These are phyloP conservation scores for Takashimella koratensis DNA, from an alignment of 1,284 basidiomycete genomes.

Conservation along the genomic window DNA sequence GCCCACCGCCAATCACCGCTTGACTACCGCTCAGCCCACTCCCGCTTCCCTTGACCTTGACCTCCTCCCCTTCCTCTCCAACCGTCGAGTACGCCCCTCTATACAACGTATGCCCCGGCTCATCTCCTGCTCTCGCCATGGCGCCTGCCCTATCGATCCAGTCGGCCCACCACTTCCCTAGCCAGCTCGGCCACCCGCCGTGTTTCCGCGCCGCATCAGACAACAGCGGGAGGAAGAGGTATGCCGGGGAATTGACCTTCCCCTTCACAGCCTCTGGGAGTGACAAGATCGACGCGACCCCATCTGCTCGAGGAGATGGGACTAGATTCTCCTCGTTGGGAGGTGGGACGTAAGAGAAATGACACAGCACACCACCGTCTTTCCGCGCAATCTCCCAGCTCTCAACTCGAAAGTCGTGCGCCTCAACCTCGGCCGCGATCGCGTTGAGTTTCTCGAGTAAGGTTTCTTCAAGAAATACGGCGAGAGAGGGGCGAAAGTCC, in stretches of 20 bases:
- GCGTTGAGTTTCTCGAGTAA: slow-evolving; percentile 43
- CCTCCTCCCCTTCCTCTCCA: background rate
- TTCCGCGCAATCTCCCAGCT: slow-evolving; percentile 44
- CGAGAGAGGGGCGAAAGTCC: slow-evolving; percentile 39
- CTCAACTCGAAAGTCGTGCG: slow-evolving; percentile 43
- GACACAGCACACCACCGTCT: slow-evolving; percentile 70
- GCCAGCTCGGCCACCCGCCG: slow-evolving; percentile 47
- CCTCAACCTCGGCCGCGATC: slow-evolving; percentile 34
- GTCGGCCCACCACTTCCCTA: slow-evolving; percentile 41
- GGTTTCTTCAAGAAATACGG: slow-evolving; percentile 36
- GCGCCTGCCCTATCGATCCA: background rate
- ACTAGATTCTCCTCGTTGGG: slow-evolving; percentile 13
- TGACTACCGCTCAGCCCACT: slow-evolving; percentile 25
- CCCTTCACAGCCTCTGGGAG: slow-evolving; percentile 24
- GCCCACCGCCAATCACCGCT: slow-evolving; percentile 52
- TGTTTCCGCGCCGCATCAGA: slow-evolving; percentile 34
- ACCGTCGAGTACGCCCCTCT: slow-evolving; percentile 26
- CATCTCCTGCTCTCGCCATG: slow-evolving; percentile 1
- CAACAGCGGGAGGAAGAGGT: slow-evolving; percentile 40
- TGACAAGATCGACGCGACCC: slow-evolving; percentile 11
- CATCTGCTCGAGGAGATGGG: slow-evolving; percentile 6
- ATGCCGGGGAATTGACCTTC: slow-evolving; percentile 25
- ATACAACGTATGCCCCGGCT: slow-evolving; percentile 30
- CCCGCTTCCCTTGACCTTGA: slow-evolving; percentile 23
- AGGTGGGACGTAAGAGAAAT: slow-evolving; percentile 62